Evolutionary conservation across 108 stramenopile species (phyloP).

Genomic region (Schizochytrium sp.): DNA sequence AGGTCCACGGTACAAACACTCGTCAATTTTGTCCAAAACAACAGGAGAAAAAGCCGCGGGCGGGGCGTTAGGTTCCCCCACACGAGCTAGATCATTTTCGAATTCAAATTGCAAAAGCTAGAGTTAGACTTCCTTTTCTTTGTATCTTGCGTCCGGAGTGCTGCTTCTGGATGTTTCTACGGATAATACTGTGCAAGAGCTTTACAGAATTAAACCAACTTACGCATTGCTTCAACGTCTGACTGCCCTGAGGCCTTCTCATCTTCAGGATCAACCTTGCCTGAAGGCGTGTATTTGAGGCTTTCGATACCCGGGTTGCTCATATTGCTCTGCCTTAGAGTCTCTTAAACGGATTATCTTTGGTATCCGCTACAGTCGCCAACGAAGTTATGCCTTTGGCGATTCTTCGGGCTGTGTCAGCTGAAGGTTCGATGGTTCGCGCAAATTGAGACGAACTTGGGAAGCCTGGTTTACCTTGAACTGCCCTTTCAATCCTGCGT

Average conservation of each 20-base stretch:
- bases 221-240: not conserved
- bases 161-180: too few species aligned
- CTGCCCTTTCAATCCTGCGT: too few species aligned
- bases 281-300: slow-evolving; percentile 18
- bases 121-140: not conserved
- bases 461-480: too few species aligned
- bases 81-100: not conserved
- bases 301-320: not conserved
- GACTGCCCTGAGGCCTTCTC: not conserved
- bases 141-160: not conserved
- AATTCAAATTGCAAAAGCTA: too few species aligned
- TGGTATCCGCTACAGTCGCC: too few species aligned
- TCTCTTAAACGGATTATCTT: not conserved
- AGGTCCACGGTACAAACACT: slow-evolving; percentile 38
- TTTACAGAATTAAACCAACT: too few species aligned
- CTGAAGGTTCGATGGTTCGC: too few species aligned
- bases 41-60: slow-evolving; percentile 22
- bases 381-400: too few species aligned
- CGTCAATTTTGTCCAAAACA: slow-evolving; percentile 43
- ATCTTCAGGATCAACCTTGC: not conserved
- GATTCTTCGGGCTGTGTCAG: too few species aligned
- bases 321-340: not conserved
- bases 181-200: too few species aligned
- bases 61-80: slow-evolving; percentile 48
- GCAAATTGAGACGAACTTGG: too few species aligned